These are phyloP conservation scores for Teunomyces aglyptinius DNA, from an alignment of 805 yeast species.

Conservation along the genomic window DNA sequence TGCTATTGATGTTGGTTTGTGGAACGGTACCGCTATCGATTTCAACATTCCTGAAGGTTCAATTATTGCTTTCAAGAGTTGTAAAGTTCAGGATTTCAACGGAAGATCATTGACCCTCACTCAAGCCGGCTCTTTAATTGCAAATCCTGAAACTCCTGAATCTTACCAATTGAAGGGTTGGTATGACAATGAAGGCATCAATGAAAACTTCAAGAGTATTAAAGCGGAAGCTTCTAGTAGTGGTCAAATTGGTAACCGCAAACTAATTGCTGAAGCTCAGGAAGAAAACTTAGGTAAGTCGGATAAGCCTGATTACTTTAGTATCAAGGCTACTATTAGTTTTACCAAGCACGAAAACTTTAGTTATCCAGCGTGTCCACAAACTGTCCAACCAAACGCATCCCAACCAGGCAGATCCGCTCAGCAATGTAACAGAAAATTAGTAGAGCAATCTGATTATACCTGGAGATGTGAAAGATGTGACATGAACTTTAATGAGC, in stretches of 20 bases:
- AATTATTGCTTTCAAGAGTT: conserved; percentile 90
- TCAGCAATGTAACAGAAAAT: conserved; percentile 72
- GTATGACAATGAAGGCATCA: conserved; percentile 80
- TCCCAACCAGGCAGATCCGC: conserved; percentile 24
- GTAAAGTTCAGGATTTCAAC: conserved; percentile 81
- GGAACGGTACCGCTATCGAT: conserved; percentile 86
- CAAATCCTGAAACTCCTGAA: conserved; percentile 87
- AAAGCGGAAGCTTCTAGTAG: conserved; percentile 48
- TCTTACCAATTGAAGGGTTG: conserved; percentile 90
- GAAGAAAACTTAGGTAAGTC: conserved; percentile 66
- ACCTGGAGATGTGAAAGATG: conserved; percentile 95
- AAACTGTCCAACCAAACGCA: conserved; percentile 35
- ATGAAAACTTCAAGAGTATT: conserved; percentile 59
- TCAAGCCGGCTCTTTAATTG: conserved; percentile 68
- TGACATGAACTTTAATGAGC: conserved; percentile 63
- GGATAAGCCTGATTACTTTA: conserved; percentile 79
- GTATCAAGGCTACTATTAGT: conserved; percentile 69
- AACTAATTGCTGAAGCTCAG: conserved; percentile 63
- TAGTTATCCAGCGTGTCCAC: conserved; percentile 85
- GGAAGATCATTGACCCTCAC: conserved; percentile 83
- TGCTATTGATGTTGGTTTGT: conserved; percentile 76
- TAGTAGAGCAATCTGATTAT: conserved; percentile 64
- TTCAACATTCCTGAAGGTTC: conserved; percentile 73
- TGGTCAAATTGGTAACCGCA: conserved; percentile 51
- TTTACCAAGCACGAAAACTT: conserved; percentile 72